Evolutionary conservation across 2,329 filamentous ascomycete species (phyloP).

Genomic region (Colletotrichum tamarilloi): DNA sequence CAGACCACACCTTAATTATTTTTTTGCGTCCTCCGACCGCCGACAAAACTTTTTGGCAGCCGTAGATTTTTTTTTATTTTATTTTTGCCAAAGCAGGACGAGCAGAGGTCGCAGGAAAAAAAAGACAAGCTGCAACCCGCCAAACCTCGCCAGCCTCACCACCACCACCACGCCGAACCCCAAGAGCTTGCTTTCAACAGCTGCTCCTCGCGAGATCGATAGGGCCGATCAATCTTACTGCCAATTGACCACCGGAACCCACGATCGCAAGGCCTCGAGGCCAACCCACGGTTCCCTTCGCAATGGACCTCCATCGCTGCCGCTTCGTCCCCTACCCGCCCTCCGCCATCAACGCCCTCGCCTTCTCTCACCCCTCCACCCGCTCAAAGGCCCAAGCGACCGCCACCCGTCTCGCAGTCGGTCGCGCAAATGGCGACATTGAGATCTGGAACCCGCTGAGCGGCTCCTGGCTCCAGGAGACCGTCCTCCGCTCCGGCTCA

Average conservation of each 20-base stretch:
- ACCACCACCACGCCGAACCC: background rate
- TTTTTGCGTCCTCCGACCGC: constrained; percentile 34
- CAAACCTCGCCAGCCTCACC: constrained; percentile 22
- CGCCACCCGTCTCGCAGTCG: constrained; percentile 83
- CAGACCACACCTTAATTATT: constrained; percentile 45
- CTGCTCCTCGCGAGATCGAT: no score
- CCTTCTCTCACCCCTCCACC: constrained; percentile 82
- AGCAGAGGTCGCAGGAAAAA: background rate
- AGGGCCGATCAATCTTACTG: background rate
- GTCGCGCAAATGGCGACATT: constrained; percentile 93
- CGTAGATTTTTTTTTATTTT: constrained; percentile 20
- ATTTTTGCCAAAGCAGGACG: background rate
- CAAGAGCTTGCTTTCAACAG: background rate
- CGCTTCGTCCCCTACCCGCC: constrained; percentile 95
- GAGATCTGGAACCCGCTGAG: constrained; percentile 95
- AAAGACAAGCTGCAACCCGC: constrained; percentile 13
- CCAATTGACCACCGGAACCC: constrained; percentile 21
- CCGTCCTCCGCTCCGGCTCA: constrained; percentile 83
- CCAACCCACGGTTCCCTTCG: constrained; percentile 15
- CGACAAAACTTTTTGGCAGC: constrained; percentile 40
- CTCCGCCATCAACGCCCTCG: constrained; percentile 91
- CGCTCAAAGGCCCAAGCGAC: constrained; percentile 60
- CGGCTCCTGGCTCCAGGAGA: constrained; percentile 90
- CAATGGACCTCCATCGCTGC: constrained; percentile 96
- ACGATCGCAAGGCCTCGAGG: constrained; percentile 20